Base-by-base conservation (phyloP, 1,139 yeast genomes). In the Pneumocystis oryctolagi region DNA sequence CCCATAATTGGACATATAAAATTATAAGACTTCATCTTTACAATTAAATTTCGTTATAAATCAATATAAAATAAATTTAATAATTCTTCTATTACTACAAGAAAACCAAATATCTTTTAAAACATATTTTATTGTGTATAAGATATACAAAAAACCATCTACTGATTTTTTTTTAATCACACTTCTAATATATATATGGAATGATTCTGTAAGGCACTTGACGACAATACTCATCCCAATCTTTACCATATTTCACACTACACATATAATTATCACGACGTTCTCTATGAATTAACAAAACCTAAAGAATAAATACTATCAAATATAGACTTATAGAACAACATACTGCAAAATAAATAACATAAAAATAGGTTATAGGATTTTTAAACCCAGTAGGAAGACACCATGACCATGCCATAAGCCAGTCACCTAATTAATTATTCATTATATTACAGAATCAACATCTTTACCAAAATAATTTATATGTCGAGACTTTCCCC, bases 331-430 rank as follows among this genome's bases (percentile, higher is more conserved):
- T 39, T 12, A 35, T 57, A 9, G 25, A n/a, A 12, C 4, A 53
- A 31, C 35, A 9, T 3, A 83, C 77, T 0, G 88, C 94, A 75
- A 94, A 92, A 74, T 88, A 92, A 42, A 85, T 72, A 42, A 87
- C 85, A 72, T 89, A 92, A 74, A 87, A 92, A 72, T 92, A 92
- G 0, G 97, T 88, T 69, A 92, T 76, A 2, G 89, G 85, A 0
- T 95, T 86, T 66, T 77, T 79, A 70, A 85, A 83, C 16, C 96
- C 96, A 1, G 97, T 89, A 25, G 96, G 85, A 68, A 92, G 78
- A 73, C 97, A 89, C 95, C 96, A 90, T 58, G 95, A 83, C 77
- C 88, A 80, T 0, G 97, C 89, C 71, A 89, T 84, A 61, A 94
- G 72, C 94, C 97, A 89, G 75, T 92, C 98, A 55, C 98, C 61